Evolutionary conservation across 345 rosid species (phyloP).

Genomic region (Euphorbia lathyris): DNA sequence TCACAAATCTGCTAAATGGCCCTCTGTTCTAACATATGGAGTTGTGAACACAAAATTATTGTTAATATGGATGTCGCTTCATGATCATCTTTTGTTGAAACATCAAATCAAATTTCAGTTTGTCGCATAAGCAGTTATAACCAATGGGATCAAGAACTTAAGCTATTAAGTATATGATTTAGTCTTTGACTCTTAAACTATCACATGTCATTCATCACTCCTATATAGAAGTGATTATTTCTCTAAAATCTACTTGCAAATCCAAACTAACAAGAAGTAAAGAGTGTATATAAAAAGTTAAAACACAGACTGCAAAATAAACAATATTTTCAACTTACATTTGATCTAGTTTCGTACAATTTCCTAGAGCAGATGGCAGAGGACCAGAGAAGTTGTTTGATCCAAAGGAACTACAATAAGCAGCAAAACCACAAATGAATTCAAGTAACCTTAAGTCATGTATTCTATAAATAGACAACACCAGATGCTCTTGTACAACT

Average conservation of each 20-base stretch:
- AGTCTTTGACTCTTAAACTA: too few relatives aligned
- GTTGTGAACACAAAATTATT: too few relatives aligned
- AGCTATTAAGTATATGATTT: too few relatives aligned
- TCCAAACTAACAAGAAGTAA: neutral
- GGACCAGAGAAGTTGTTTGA: slow-evolving; percentile 67
- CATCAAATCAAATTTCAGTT: too few relatives aligned
- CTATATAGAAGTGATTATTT: neutral
- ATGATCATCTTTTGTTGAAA: neutral
- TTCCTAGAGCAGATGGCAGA: slow-evolving; percentile 64
- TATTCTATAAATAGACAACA: neutral
- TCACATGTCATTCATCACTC: neutral
- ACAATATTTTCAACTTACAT: slow-evolving; percentile 44
- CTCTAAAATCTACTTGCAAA: neutral
- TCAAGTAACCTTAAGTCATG: neutral
- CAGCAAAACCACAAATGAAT: neutral
- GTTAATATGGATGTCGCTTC: too few relatives aligned
- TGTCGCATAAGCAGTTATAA: too few relatives aligned
- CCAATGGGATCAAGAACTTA: too few relatives aligned
- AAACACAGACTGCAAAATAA: neutral
- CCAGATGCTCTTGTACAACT: too few relatives aligned
- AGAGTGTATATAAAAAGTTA: neutral
- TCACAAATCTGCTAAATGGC: too few relatives aligned
- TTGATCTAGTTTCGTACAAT: slow-evolving; percentile 38
- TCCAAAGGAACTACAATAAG: slow-evolving; percentile 37
- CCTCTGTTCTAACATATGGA: too few relatives aligned